Conservation (phyloP, 2,329 filamentous ascomycete genomes). For the Colletotrichum cuscutae region DNA sequence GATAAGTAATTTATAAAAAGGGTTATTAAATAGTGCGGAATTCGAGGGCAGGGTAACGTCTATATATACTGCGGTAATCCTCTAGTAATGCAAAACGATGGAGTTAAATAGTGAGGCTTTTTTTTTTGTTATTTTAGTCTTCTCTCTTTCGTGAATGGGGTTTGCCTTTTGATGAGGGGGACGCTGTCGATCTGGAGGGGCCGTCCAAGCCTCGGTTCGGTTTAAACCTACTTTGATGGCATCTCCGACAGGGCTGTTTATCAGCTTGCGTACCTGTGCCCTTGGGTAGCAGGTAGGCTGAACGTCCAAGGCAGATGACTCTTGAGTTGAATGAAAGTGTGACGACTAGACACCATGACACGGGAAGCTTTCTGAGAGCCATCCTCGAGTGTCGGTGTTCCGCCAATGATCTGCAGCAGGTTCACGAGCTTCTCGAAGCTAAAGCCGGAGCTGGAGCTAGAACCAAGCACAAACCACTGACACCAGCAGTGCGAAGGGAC, state of each 20-base stretch:
- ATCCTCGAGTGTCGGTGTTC: not conserved
- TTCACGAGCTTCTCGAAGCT: not conserved
- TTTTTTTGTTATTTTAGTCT: not conserved
- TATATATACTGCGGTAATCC: too few relatives aligned
- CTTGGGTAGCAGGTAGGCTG: not conserved
- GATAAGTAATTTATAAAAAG: too few relatives aligned
- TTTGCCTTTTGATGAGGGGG: not conserved
- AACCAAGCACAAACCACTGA: not conserved
- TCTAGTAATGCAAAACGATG: too few relatives aligned
- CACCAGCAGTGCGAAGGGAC: not conserved
- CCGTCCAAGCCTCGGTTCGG: conserved; percentile 29
- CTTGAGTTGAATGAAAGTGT: not conserved
- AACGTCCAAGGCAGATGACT: not conserved
- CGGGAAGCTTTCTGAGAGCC: not conserved
- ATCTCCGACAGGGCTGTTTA: not conserved
- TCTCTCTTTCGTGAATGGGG: not conserved
- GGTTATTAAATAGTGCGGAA: too few relatives aligned
- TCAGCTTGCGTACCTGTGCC: not conserved
- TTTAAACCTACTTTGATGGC: conserved; percentile 7
- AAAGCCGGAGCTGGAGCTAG: not conserved
- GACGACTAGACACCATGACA: not conserved
- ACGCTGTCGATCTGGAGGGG: conserved; percentile 21
- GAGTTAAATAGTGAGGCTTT: too few relatives aligned
- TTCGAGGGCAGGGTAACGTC: too few relatives aligned
- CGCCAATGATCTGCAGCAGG: not conserved